Base-by-base conservation (phyloP, 441 rosid genomes). In the Aquilaria agallochum region DNA sequence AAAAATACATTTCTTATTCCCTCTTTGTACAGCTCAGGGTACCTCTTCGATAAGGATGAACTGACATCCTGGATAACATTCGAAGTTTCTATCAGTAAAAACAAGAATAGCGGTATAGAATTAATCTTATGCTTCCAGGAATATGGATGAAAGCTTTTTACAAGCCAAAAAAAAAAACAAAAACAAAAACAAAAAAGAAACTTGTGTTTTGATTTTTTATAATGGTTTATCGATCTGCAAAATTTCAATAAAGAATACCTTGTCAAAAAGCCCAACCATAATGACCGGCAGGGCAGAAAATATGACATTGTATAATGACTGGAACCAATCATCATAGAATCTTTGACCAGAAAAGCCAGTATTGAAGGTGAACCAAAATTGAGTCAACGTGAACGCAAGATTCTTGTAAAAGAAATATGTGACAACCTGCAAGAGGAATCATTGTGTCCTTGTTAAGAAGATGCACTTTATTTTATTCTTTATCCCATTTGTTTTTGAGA, bases 251-350 rank as follows among this genome's bases (percentile, higher is more conserved):
- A 20, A 20, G 12, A 63, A 65, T 84, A 93, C 99, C 98, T 96
- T 96, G 60, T 96, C 98, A 78, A 92, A 93, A 73, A 96, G 95
- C 73, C 99, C 99, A 63, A 92, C 83, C 60, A 87, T 80, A 64
- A 96, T 90, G 59, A 96, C 99, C 0, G 99, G 99, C 68, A 96
- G 80, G 56, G 98, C 95, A 13, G 96, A 92, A 69, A 96, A 96
- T 60, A 93, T 69, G 65, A 93, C 99, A 68, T 96, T 96, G 72
- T 78, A 93, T 63, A 93, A 78, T 12, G 99, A 96, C 79, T 96
- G 98, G 84, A 92, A 96, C 99, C 99, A 96, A 81, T 96, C 99
- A 60, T 96, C 98, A 55, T 96, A 96, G 77, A 90, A 96, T 78
- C 99, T 78, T 81, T 96, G 99, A 72, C 99, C 99, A 72, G 99